phyloP scores from a whole-genome alignment of 345 rosid genomes.

The Rubroshorea leprosula region DNA sequence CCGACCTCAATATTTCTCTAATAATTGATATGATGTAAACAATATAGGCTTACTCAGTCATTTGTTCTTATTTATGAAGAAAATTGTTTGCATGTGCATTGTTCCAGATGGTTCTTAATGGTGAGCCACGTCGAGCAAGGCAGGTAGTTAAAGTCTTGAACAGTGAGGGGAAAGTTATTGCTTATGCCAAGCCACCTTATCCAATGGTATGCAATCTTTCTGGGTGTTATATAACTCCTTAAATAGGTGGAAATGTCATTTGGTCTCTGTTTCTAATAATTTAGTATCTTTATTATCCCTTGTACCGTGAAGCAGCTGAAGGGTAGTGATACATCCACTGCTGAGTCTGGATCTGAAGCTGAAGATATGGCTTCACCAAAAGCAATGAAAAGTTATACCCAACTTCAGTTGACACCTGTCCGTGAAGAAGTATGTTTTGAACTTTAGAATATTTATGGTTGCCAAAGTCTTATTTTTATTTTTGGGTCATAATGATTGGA shows the following conservation, averaged over 20 bases:
- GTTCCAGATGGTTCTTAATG: slow-evolving; percentile 76
- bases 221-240: background rate
- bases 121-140: slow-evolving; percentile 66
- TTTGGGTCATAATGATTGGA: background rate
- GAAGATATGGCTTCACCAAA: slow-evolving; percentile 89
- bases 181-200: slow-evolving; percentile 81
- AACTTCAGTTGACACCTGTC: slow-evolving; percentile 90
- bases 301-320: slow-evolving; percentile 46
- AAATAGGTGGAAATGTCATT: background rate
- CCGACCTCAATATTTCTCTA: slow-evolving; percentile 6
- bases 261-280: background rate
- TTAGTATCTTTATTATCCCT: background rate
- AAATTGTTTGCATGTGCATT: slow-evolving; percentile 15
- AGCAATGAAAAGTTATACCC: slow-evolving; percentile 74
- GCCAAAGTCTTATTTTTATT: background rate
- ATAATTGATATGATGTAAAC: slow-evolving; percentile 9
- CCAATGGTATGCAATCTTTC: slow-evolving; percentile 56
- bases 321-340: slow-evolving; percentile 97
- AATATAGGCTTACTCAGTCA: background rate
- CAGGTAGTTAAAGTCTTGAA: slow-evolving; percentile 89
- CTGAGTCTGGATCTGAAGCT: slow-evolving; percentile 99
- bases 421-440: slow-evolving; percentile 76
- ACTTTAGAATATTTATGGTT: background rate
- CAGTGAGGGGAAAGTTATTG: slow-evolving; percentile 86
- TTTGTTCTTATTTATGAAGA: background rate